Evolutionary conservation across 495 filamentous ascomycete species (phyloP).

Genomic region (Lophiostoma macrostomum): DNA sequence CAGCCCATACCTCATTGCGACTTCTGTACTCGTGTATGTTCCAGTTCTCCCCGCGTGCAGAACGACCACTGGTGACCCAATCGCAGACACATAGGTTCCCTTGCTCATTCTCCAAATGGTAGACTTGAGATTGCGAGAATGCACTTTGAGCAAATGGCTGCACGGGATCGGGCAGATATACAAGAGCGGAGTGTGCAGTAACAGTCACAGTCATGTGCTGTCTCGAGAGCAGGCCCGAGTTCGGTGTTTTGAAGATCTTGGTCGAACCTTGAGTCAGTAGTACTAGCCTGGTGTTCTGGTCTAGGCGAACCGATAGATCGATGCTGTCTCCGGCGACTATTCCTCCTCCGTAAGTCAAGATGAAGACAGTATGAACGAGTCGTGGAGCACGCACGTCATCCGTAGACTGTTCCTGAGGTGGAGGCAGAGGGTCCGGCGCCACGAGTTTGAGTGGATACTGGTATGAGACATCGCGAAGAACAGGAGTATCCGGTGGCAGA

Average conservation of each 20-base stretch:
- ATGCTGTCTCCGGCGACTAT: slow-evolving; percentile 83
- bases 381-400: slow-evolving; percentile 43
- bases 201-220: slow-evolving; percentile 68
- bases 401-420: slow-evolving; percentile 21
- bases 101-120: slow-evolving; percentile 59
- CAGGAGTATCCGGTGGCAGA: slow-evolving; percentile 66
- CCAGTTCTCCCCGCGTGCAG: slow-evolving; percentile 88
- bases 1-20: slow-evolving; percentile 78
- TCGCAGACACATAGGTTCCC: slow-evolving; percentile 76
- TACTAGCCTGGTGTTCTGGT: slow-evolving; percentile 63
- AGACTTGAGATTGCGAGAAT: slow-evolving; percentile 79
- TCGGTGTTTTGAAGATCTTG: slow-evolving; percentile 82
- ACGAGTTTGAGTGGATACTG: slow-evolving; percentile 95
- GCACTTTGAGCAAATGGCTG: slow-evolving; percentile 79
- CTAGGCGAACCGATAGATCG: slow-evolving; percentile 65
- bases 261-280: slow-evolving; percentile 93
- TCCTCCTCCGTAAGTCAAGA: slow-evolving; percentile 93
- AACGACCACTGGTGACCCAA: slow-evolving; percentile 88
- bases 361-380: slow-evolving; percentile 68
- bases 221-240: slow-evolving; percentile 55
- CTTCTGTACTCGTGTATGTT: slow-evolving; percentile 71
- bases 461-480: slow-evolving; percentile 73
- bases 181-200: slow-evolving; percentile 62
- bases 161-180: slow-evolving; percentile 89
- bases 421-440: slow-evolving; percentile 54